These are phyloP conservation scores for Bolboschoenus planiculmis DNA, from an alignment of 176 grass and related monocot genomes.

Conservation along the genomic window DNA sequence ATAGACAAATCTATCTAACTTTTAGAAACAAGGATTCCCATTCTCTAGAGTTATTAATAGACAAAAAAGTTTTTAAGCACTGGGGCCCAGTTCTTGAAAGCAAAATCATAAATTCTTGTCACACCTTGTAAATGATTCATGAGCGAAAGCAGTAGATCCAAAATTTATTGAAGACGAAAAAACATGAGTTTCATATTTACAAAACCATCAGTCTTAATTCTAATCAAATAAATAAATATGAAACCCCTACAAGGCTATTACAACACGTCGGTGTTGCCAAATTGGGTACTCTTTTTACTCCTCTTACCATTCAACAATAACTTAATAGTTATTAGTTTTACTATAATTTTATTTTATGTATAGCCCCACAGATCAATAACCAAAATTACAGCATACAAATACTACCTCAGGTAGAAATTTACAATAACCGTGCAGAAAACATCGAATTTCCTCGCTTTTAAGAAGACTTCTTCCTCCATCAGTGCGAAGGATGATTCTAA, in stretches of 20 bases:
- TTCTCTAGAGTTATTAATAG: too few species aligned
- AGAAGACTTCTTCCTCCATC: slow-evolving; percentile 10
- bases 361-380: neutral
- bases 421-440: neutral
- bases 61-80: too few species aligned
- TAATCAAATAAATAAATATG: neutral
- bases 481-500: neutral
- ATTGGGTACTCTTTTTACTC: neutral
- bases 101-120: neutral
- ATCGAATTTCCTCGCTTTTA: neutral
- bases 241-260: slow-evolving; percentile 1
- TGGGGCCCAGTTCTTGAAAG: too few species aligned
- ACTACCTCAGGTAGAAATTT: slow-evolving; percentile 18
- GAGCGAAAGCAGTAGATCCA: neutral
- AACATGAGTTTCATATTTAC: neutral
- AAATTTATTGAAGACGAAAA: neutral
- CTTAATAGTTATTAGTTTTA: neutral
- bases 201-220: neutral
- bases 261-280: neutral
- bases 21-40: too few species aligned
- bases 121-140: neutral
- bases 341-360: slow-evolving; percentile 3
- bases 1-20: too few species aligned
- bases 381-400: neutral
- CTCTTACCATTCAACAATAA: slow-evolving; percentile 7